Base-by-base conservation (phyloP, 306 rosid species). In the Hylodesmum podocarpum region DNA sequence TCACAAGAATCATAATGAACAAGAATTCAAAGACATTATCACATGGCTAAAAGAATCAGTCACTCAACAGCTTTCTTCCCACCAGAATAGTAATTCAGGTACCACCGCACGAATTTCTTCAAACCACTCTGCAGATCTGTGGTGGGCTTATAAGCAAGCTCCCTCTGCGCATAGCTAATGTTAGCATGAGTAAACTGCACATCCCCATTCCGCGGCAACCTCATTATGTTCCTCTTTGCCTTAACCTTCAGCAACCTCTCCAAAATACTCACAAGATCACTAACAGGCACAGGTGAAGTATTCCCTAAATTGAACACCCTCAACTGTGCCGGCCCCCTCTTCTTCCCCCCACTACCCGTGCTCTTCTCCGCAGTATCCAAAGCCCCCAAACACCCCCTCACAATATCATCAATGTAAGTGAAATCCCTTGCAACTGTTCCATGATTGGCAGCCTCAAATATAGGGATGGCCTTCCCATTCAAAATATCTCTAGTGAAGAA, bases 61-160 rank as follows among this genome's bases (percentile, higher is more conserved):
- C 81, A 89, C 43, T 83, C 89, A 29, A 85, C 81, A 53, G 96
- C 92, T 78, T 89, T 93, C 91, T 92, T 90, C 82, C 96, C 98
- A 28, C 72, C 88, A 5, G 90, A 62, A 67, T 95, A 86, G 86
- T 89, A 94, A 86, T 73, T 89, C 80, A 92, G 79, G 71, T 95
- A 92, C 98, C 98, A 95, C 82, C 93, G 81, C 15, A 95, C 98
- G 6, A 95, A 95, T 82, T 92, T 95, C 93, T 95, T 95, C 89
- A 95, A 84, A 69, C 98, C 97, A 4, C 87, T 68, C 83, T 90
- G 92, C 53, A 95, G 84, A 92, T 95, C 97, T 0, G 96, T 95
- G 0, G 84, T 76, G 19, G 98, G 98, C 82, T 86, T 90, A 75
- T 95, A 95, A 18, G 96, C 97, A 69, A 95, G 89, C 62, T 95